Conservation (phyloP, 352 stramenopile species). For the Phytopythium montanum region DNA sequence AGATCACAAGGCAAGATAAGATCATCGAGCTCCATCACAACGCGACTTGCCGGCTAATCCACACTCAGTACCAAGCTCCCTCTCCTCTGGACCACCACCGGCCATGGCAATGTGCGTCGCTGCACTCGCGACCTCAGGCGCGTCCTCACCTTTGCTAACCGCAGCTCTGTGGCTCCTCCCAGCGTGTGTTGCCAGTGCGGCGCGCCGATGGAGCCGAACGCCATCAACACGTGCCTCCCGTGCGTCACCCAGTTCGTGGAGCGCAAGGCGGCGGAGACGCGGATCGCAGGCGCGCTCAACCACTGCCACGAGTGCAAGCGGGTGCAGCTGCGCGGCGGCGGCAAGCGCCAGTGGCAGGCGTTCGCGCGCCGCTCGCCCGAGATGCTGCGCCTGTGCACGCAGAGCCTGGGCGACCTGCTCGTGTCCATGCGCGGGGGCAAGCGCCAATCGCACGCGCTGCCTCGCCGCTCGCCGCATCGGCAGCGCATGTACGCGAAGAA, state of each 20-base stretch:
- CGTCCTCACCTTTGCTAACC: not conserved
- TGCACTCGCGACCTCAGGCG: not conserved
- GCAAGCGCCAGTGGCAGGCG: slow-evolving; percentile 39
- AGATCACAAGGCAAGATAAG: not conserved
- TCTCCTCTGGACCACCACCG: not conserved
- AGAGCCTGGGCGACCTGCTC: slow-evolving; percentile 50
- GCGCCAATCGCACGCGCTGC: slow-evolving; percentile 49
- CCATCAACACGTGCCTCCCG: slow-evolving; percentile 65
- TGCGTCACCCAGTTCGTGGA: slow-evolving; percentile 32
- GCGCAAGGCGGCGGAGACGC: slow-evolving; percentile 35
- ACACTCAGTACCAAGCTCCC: not conserved
- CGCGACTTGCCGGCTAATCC: not conserved
- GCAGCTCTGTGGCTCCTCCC: not conserved
- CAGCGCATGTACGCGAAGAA: slow-evolving; percentile 76
- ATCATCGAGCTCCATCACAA: not conserved
- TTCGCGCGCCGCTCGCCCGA: slow-evolving; percentile 64
- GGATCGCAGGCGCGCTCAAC: slow-evolving; percentile 29
- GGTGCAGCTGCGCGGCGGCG: slow-evolving; percentile 44
- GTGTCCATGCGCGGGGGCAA: slow-evolving; percentile 42
- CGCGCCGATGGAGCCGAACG: slow-evolving; percentile 63
- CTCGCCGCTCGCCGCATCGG: slow-evolving; percentile 66
- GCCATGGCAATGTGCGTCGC: slow-evolving; percentile 2
- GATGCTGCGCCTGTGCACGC: slow-evolving; percentile 72
- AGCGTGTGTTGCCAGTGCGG: slow-evolving; percentile 60
- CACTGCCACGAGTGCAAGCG: slow-evolving; percentile 66